Base-by-base conservation (phyloP, 495 filamentous ascomycete genomes). In the Trichoderma asperelloides region DNA sequence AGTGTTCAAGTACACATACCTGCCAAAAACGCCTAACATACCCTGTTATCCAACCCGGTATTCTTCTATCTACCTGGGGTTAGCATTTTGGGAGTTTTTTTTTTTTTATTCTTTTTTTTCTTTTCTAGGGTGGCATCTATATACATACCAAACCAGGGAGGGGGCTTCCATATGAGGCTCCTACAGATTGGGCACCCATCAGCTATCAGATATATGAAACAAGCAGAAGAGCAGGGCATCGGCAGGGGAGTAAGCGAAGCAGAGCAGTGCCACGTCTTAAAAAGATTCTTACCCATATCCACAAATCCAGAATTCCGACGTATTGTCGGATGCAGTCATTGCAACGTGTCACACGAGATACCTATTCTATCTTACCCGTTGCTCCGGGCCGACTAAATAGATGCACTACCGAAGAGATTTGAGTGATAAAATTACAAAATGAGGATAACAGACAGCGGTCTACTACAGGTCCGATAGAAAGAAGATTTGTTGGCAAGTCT, bases 21-120 rank as follows among this genome's bases (percentile, higher is more conserved):
- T 99, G 95, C 95, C 95, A 99, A 76, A 99, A 99, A 28, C 95
- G 84, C 64, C 95, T 89, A 51, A 98, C 95, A 76, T 97, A 99
- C 70, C 93, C 92, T 69, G 86, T 88, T 57, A 98, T 92, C 80
- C 92, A 98, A 7, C 95, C 95, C 1, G 95, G 92, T 13, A 97
- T 81, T 65, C 93, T 83, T 70, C 85, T 85, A 70, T 97, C 94
- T 97, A 68, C 27, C 30, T 57, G 57, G 23, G 37, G 41, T 18
- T 8, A 43, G 63, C 5, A 55, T 39, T 62, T n/a, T 41, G 67
- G 11, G 21, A 21, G 23, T 18, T 3, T 37, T 47, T 7, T 28
- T 60, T 27, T 28, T n/a, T n/a, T n/a, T n/a, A n/a, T n/a, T n/a
- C n/a, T n/a, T n/a, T n/a, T n/a, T n/a, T n/a, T n/a, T n/a, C n/a